Evolutionary conservation across 805 yeast genomes (phyloP), one percentile per base, ranked within the genome.

Genomic region (Diddensiella santjacobensis): DNA sequence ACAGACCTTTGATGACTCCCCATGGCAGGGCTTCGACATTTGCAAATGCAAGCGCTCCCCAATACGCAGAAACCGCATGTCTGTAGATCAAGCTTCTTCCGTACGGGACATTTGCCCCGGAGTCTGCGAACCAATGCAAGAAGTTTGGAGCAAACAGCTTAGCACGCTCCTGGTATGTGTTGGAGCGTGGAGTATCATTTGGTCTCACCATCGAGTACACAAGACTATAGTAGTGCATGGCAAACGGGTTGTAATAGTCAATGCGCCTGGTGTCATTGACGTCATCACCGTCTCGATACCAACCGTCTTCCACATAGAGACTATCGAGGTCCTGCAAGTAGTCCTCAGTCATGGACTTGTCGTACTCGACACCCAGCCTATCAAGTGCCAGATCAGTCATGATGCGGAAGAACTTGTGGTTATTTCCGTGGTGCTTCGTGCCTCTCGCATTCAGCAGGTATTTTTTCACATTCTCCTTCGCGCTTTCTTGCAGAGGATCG

Each of bases 201-300:
- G 61, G 57, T 30, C 42, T 44, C 5, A 44, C 33, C 10, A 30
- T 47, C 3, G 53, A 40, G 49, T 60, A 64, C 13, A 65, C 43
- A 17, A 64, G 50, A 18, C 62, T 57, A 49, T 63, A 65, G 42
- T 50, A 64, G 42, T 65, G 69, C 41, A 64, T 50, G 15, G 69
- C 68, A 56, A 61, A 65, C 8, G 65, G 56, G 46, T 62, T 60
- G 44, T 65, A 65, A 48, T 64, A 58, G 47, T 65, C 68, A 33
- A 62, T 58, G 22, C 60, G 45, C 17, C 33, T 29, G 6, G 46
- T 44, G 19, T 46, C 45, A 22, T 49, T 49, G 20, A 24, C 38
- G 10, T 37, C 41, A 35, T 38, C 36, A 17, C 68, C 68, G 54
- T 65, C 68, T 19, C 61, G 54, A 47, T 63, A 64, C 67, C 67